Base-by-base conservation (phyloP, 2,329 filamentous ascomycete species). In the Ophiocordyceps camponoti-rufipedis region DNA sequence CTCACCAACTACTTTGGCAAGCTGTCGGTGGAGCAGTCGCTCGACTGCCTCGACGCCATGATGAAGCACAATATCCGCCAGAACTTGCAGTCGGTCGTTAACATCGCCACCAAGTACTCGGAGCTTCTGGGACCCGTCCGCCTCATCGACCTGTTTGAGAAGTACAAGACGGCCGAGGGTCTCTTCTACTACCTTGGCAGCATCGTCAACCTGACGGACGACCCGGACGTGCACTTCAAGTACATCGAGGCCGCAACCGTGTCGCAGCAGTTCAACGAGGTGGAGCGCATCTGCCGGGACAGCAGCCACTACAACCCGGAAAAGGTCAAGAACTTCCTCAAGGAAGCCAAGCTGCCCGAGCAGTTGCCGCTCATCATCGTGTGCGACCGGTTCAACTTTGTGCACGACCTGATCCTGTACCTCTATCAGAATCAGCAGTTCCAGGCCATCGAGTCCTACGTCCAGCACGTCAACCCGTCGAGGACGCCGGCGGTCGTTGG, bases 381-480 rank as follows among this genome's bases (percentile, higher is more conserved):
- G 48, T 98, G 93, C 66, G 91, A 98, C 60, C 85, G 89, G n/a
- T 95, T 93, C 75, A 94, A 96, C 69, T 94, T 98, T 58, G 86
- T 96, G 40, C 91, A 98, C 58, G 91, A 98, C 58, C 67, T 98
- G 58, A 86, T 98, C 41, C 75, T 98, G 19, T 95, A 91, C 66
- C 77, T 98, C 9, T 98, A 98, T 71, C 91, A 96, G 72, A 94
- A 94, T 66, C 89, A 98, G 65, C 89, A 96, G 60, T 98, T 95
- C 75, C 87, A 94, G 68, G 94, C 91, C 1, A 98, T 98, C 52
- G 91, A 98, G 67, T 81, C 93, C 10, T 98, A 98, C 55, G 91
- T 98, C 28, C 91, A 98, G 70, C 82, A 86, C 41, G 88, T 98
- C 54, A 98, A 98, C 67, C 88, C 91, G 6, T 72, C 82, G 14